Conservation (phyloP, 179 eudicot species). For the Beta corolliflora region DNA sequence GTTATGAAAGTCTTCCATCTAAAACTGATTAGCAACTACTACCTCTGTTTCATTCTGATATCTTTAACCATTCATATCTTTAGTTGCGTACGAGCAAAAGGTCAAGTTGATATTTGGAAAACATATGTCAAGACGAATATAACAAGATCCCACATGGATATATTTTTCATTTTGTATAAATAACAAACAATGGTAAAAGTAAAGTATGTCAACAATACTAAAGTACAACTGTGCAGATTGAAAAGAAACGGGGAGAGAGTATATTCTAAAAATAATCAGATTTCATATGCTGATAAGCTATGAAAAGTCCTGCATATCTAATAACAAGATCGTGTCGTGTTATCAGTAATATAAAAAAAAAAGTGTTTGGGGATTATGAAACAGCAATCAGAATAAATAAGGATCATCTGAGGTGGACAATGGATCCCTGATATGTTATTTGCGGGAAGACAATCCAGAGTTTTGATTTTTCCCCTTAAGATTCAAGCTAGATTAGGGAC, state of each 20-base stretch:
- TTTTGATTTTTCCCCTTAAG: not conserved
- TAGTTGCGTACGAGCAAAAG: too few relatives aligned
- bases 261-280: not conserved
- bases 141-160: too few relatives aligned
- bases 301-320: not conserved
- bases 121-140: too few relatives aligned
- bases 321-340: not conserved
- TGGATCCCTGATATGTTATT: not conserved
- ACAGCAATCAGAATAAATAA: not conserved
- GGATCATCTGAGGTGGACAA: not conserved
- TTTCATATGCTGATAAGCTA: not conserved
- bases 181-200: too few relatives aligned
- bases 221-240: too few relatives aligned
- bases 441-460: not conserved
- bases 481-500: not conserved
- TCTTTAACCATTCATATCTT: too few relatives aligned
- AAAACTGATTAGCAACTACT: too few relatives aligned
- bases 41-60: too few relatives aligned
- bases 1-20: not conserved
- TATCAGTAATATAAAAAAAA: not conserved
- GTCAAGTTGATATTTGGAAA: too few relatives aligned
- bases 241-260: not conserved
- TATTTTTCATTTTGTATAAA: too few relatives aligned
- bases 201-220: too few relatives aligned
- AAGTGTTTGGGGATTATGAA: not conserved